phyloP scores from a whole-genome alignment of 2,329 filamentous ascomycete genomes.

The Teratosphaeria viscida region DNA sequence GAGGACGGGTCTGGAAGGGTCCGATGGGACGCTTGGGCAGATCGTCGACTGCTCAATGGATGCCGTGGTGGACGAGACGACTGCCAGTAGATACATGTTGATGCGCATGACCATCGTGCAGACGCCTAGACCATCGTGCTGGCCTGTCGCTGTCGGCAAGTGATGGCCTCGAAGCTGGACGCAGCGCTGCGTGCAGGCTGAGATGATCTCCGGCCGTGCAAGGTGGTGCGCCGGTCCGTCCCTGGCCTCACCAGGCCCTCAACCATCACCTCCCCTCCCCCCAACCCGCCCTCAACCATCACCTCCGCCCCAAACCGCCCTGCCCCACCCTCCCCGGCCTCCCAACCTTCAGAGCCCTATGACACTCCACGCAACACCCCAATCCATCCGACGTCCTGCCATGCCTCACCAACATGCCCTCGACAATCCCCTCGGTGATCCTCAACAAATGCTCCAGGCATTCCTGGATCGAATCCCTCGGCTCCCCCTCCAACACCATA shows the following conservation, averaged over 20 bases:
- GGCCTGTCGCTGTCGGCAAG: no score
- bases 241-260: neutral
- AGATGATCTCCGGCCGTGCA: no score
- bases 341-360: neutral
- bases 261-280: neutral
- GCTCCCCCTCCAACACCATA: slow-evolving; percentile 5
- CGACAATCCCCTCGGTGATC: slow-evolving; percentile 5
- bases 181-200: no score
- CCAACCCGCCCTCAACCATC: neutral
- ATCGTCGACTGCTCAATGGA: no score
- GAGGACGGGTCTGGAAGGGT: no score
- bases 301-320: no score
- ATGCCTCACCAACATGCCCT: slow-evolving; percentile 5
- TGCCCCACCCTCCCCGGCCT: neutral
- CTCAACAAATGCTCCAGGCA: slow-evolving; percentile 8
- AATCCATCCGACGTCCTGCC: neutral
- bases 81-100: no score
- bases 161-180: no score
- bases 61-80: no score
- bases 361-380: slow-evolving; percentile 3
- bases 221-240: neutral
- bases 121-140: no score
- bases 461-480: slow-evolving; percentile 6
- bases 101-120: no score
- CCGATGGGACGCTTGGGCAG: no score